phyloP scores from a whole-genome alignment of 768 basidiomycete genomes.

The Gautieria morchelliformis region DNA sequence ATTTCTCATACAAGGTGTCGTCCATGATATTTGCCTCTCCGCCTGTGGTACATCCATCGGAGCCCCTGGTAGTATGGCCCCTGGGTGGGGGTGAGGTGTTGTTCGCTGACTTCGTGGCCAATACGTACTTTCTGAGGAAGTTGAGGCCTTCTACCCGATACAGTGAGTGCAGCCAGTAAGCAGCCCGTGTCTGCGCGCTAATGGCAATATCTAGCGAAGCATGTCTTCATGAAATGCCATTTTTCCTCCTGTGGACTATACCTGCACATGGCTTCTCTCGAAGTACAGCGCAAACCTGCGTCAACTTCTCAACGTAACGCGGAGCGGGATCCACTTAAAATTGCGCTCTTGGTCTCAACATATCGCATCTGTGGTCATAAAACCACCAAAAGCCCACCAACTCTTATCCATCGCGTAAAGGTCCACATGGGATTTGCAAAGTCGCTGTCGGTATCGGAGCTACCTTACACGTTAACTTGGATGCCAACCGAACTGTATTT shows the following conservation, averaged over 20 bases:
- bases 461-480: conserved; percentile 22
- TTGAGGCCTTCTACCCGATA: conserved; percentile 19
- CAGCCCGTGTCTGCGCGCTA: neutral
- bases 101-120: conserved; percentile 18
- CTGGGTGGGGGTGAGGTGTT: conserved; percentile 21
- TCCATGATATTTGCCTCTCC: conserved; percentile 21
- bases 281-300: conserved; percentile 12
- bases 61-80: conserved; percentile 20
- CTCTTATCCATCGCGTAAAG: too few species aligned
- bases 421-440: too few species aligned
- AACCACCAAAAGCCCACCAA: neutral
- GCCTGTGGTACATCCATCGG: conserved; percentile 19
- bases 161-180: conserved; percentile 12
- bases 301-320: neutral
- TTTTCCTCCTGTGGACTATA: conserved; percentile 20
- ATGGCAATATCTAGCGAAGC: conserved; percentile 13
- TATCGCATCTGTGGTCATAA: neutral
- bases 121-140: conserved; percentile 20
- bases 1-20: conserved; percentile 10
- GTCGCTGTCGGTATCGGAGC: conserved; percentile 12
- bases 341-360: neutral
- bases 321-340: neutral
- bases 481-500: conserved; percentile 16
- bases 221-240: conserved; percentile 19
- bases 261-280: conserved; percentile 21